Evolutionary conservation across 441 rosid genomes (phyloP).

Genomic region (Isatis lusitanica): DNA sequence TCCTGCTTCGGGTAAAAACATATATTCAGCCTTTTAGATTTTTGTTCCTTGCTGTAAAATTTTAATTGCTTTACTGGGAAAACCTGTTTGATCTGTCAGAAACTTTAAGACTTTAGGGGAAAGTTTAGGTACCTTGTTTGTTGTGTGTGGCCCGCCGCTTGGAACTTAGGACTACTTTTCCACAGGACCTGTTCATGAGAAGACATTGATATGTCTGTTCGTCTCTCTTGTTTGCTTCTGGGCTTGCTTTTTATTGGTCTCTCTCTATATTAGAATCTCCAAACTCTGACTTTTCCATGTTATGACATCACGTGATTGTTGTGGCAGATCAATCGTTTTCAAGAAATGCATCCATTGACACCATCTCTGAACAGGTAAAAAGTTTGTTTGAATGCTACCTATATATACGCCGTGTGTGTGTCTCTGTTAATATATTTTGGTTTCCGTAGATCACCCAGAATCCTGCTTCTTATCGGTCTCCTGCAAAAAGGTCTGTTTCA

Average conservation of each 20-base stretch:
- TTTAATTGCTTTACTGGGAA: not conserved
- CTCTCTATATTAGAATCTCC: not conserved
- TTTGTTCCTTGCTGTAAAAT: not conserved
- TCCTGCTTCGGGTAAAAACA: conserved; percentile 47
- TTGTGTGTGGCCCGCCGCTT: not conserved
- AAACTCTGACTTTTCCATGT: conserved; percentile 6
- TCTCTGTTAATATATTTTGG: conserved; percentile 15
- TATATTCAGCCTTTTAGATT: not conserved
- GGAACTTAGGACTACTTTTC: conserved; percentile 11
- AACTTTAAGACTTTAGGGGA: not conserved
- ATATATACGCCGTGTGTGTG: conserved; percentile 1
- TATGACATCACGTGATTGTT: not conserved
- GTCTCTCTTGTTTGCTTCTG: conserved; percentile 10
- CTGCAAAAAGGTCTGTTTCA: conserved; percentile 49
- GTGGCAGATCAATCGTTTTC: conserved; percentile 68
- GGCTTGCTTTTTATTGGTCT: not conserved
- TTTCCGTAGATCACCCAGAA: conserved; percentile 26
- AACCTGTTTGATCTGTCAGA: not conserved
- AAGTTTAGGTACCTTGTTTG: not conserved
- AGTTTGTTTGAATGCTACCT: conserved; percentile 16
- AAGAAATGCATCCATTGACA: conserved; percentile 55
- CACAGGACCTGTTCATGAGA: not conserved
- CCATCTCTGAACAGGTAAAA: conserved; percentile 62
- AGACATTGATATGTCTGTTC: conserved; percentile 10
- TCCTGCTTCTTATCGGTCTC: conserved; percentile 46